phyloP scores from a whole-genome alignment of 257 asterid genomes.

The Nicotiana otophora region DNA sequence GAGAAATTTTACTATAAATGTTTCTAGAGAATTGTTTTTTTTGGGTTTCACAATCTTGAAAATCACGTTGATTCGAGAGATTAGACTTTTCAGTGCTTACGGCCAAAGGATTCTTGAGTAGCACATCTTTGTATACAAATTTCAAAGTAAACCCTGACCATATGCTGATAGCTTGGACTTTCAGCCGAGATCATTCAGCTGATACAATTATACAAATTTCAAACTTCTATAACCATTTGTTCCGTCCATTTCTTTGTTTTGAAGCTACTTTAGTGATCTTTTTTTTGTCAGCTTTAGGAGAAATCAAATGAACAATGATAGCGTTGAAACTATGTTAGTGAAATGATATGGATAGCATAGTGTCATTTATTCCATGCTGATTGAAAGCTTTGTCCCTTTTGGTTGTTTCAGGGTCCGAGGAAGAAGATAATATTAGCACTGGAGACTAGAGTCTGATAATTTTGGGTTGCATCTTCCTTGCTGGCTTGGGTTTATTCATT shows the following conservation, averaged over 20 bases:
- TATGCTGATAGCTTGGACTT: background rate
- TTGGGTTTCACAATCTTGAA: background rate
- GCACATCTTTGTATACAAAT: background rate
- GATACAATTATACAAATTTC: too few species aligned
- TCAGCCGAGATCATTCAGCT: background rate
- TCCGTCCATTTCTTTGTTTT: background rate
- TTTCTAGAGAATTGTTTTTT: background rate
- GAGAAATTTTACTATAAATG: background rate
- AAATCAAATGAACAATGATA: background rate
- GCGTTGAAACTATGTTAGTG: background rate
- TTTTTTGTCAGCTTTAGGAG: background rate
- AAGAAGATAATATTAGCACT: conserved; percentile 89
- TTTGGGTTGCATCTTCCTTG: conserved; percentile 11
- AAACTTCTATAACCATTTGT: background rate
- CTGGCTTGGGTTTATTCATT: conserved; percentile 16
- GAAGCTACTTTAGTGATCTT: background rate
- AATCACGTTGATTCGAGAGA: background rate
- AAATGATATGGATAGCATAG: background rate
- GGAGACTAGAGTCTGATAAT: conserved; percentile 52
- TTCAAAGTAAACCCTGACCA: background rate
- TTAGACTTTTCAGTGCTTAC: background rate
- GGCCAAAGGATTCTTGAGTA: background rate
- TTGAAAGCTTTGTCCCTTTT: background rate
- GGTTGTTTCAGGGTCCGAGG: conserved; percentile 81
- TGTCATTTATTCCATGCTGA: background rate